A percentile compares a stretch with the other conserved stretches of the same genome.
Evolutionary conservation across 2,329 filamentous ascomycete species (phyloP).

Genomic region (Ophiostoma perfectum): DNA sequence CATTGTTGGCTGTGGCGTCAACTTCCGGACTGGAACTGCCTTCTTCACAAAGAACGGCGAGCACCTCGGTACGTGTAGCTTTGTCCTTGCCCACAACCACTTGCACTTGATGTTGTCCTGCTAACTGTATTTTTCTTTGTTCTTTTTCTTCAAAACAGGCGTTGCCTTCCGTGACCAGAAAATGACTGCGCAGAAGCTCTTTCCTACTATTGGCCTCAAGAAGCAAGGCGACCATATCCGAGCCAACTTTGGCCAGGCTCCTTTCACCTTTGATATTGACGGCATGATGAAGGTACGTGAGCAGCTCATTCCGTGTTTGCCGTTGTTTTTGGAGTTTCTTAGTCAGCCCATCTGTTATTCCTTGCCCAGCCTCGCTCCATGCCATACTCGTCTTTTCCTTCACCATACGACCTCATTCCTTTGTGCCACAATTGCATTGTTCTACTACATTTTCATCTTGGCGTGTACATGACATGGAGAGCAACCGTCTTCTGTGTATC

Average conservation of each 20-base stretch:
- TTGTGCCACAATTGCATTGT: neutral
- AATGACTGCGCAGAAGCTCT: constrained; percentile 52
- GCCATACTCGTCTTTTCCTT: neutral
- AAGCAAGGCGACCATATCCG: constrained; percentile 56
- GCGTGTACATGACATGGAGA: neutral
- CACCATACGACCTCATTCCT: neutral
- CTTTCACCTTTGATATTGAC: constrained; percentile 90
- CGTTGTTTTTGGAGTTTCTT: neutral
- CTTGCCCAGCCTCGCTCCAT: neutral
- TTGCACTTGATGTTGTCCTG: neutral
- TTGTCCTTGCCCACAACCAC: neutral
- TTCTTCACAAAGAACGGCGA: constrained; percentile 65
- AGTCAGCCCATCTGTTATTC: neutral
- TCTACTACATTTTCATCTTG: too few species aligned
- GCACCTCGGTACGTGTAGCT: constrained; percentile 39
- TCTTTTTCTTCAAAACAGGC: neutral
- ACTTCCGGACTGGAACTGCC: constrained; percentile 58
- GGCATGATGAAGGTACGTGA: constrained; percentile 63
- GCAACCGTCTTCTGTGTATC: neutral
- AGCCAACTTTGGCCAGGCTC: constrained; percentile 64
- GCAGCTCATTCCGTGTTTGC: neutral
- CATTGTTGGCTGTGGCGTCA: constrained; percentile 60
- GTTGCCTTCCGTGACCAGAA: constrained; percentile 63
- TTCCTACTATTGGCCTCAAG: constrained; percentile 61
- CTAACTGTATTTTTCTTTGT: neutral